Evolutionary conservation across 768 basidiomycete species (phyloP), one percentile per base, ranked within the genome.

Genomic region (Kwoniella sp.): DNA sequence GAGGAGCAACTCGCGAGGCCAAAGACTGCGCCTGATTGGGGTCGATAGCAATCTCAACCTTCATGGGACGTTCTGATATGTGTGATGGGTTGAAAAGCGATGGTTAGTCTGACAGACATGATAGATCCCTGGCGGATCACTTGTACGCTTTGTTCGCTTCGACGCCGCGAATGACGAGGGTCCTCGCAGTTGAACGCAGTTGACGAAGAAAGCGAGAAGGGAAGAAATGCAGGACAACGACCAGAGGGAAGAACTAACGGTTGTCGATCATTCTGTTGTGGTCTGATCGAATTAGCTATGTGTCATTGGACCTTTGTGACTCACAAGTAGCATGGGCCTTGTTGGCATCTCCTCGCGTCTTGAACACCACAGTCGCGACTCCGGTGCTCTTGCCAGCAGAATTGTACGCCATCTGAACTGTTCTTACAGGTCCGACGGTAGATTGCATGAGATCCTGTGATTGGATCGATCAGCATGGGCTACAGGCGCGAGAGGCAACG

Each of bases 221-320:
- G 11, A n/a, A 52, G 34, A n/a, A n/a, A n/a, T n/a, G n/a, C n/a
- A n/a, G 52, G 23, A 51, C 22, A 25, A 28, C 20, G 28, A 61
- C 54, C 37, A 61, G 80, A 80, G 81, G 74, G 79, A 85, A 84
- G 87, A 86, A 98, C 96, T 93, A 90, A 99, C 96, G 96, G 85
- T 93, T 93, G 89, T 99, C 96, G 87, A 99, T 94, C 84, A 98
- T 90, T 81, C 96, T 90, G 84, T 91, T 92, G 86, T 99, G 92
- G 85, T 98, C 79, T 81, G 38, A 13, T 25, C 50, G 45, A 20
- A 34, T 72, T 51, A 73, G 66, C 55, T 51, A 17, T 34, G 50
- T 37, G 26, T n/a, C 1, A 5, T n/a, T 48, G 12, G 3, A 23
- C n/a, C 37, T 0, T 13, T 4, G n/a, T n/a, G 0, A 74, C 79